A percentile compares a stretch with the other conserved stretches of the same genome.
Evolutionary conservation across 768 basidiomycete species (phyloP).

Genomic region (Lepiota brunneoincarnata): DNA sequence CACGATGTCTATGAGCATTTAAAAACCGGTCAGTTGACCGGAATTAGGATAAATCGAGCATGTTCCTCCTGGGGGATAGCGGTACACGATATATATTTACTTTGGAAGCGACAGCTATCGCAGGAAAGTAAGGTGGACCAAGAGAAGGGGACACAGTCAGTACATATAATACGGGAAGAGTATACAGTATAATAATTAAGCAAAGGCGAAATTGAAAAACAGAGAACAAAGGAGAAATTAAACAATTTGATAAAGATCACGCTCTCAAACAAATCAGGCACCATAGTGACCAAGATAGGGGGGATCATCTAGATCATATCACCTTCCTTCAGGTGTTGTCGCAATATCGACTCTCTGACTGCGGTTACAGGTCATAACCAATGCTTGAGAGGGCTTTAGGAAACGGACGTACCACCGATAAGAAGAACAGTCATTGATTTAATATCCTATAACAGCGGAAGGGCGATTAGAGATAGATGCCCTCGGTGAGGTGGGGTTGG

Average conservation of each 20-base stretch:
- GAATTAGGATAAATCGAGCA: too few species aligned
- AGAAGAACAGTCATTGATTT: conserved; percentile 38
- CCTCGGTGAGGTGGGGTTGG: not conserved
- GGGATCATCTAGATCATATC: conserved; percentile 21
- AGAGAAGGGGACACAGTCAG: not conserved
- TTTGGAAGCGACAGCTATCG: too few species aligned
- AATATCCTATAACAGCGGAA: conserved; percentile 30
- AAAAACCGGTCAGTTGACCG: too few species aligned
- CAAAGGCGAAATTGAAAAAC: not conserved
- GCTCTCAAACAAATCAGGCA: not conserved
- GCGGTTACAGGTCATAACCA: too few species aligned
- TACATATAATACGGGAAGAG: not conserved
- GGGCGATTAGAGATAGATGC: not conserved
- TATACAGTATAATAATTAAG: not conserved
- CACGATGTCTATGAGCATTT: too few species aligned
- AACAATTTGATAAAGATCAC: not conserved
- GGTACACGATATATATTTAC: too few species aligned
- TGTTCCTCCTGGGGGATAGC: too few species aligned
- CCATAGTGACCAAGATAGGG: too few species aligned
- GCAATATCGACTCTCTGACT: conserved; percentile 41
- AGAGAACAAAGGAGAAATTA: not conserved
- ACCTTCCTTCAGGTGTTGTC: conserved; percentile 35
- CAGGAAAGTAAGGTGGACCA: too few species aligned
- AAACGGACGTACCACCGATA: conserved; percentile 18
- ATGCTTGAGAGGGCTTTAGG: not conserved